Conservation (phyloP, 306 rosid species). For the Vigna radiata region DNA sequence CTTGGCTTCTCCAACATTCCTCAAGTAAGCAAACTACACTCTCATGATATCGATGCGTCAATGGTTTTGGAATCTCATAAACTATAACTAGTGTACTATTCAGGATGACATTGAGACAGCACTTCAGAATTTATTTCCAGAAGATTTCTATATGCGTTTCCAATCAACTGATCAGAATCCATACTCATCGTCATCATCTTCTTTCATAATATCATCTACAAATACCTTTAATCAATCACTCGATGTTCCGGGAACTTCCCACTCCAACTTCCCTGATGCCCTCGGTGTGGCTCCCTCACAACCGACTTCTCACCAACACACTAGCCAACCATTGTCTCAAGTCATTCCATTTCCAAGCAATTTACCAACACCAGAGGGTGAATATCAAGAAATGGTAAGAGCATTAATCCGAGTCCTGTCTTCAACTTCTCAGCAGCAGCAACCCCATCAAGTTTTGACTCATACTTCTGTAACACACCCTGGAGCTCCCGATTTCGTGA, state of each 20-base stretch:
- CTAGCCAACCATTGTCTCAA: slow-evolving; percentile 45
- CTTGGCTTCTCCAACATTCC: slow-evolving; percentile 71
- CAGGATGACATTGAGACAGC: slow-evolving; percentile 62
- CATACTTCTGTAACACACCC: slow-evolving; percentile 11
- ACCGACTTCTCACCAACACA: background rate
- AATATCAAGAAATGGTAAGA: slow-evolving; percentile 62
- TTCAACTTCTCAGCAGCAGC: slow-evolving; percentile 37
- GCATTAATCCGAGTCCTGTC: slow-evolving; percentile 63
- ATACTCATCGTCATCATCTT: slow-evolving; percentile 75
- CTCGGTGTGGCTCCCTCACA: slow-evolving; percentile 38
- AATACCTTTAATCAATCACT: slow-evolving; percentile 67
- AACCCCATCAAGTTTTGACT: slow-evolving; percentile 1
- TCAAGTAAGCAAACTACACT: slow-evolving; percentile 54
- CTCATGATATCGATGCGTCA: background rate
- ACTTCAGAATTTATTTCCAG: slow-evolving; percentile 57
- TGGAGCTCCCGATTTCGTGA: slow-evolving; percentile 58
- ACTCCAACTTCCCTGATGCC: slow-evolving; percentile 39
- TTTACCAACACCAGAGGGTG: slow-evolving; percentile 54
- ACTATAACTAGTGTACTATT: background rate
- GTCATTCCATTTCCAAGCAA: slow-evolving; percentile 23
- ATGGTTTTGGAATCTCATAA: background rate
- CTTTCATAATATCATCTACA: slow-evolving; percentile 66
- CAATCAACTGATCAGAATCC: slow-evolving; percentile 53
- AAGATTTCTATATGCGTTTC: slow-evolving; percentile 47
- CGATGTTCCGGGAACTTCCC: slow-evolving; percentile 52